These are phyloP conservation scores for Chiua virens DNA, from an alignment of 768 basidiomycete species.

Conservation along the genomic window DNA sequence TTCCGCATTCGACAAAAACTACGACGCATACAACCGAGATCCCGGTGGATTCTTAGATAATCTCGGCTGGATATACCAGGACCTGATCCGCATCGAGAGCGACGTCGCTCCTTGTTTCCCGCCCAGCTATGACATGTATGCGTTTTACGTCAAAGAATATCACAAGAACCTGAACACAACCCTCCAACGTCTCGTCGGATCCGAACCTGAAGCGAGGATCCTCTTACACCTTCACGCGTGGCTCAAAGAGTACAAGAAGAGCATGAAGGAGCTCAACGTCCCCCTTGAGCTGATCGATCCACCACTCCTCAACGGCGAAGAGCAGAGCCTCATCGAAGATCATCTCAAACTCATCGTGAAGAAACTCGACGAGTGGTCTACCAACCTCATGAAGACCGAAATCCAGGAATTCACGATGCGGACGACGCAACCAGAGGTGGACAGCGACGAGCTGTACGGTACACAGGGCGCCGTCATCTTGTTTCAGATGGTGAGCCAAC, in stretches of 20 bases:
- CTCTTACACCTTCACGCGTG: slow-evolving; percentile 86
- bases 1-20: slow-evolving; percentile 66
- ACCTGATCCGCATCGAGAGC: slow-evolving; percentile 88
- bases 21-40: too few relatives aligned
- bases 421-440: slow-evolving; percentile 83
- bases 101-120: slow-evolving; percentile 93
- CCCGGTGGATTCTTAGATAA: too few relatives aligned
- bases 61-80: slow-evolving; percentile 91
- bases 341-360: slow-evolving; percentile 90
- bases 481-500: slow-evolving; percentile 98
- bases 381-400: slow-evolving; percentile 92
- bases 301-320: slow-evolving; percentile 91
- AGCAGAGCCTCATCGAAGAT: slow-evolving; percentile 90
- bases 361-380: too few relatives aligned
- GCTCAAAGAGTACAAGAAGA: slow-evolving; percentile 94
- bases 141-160: slow-evolving; percentile 81
- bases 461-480: slow-evolving; percentile 92
- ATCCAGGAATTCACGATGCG: slow-evolving; percentile 80
- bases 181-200: slow-evolving; percentile 65
- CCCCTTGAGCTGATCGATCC: slow-evolving; percentile 82
- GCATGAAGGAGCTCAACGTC: slow-evolving; percentile 92
- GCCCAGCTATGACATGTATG: slow-evolving; percentile 85
- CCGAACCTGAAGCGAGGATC: slow-evolving; percentile 84
- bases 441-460: slow-evolving; percentile 86
- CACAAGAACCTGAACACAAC: slow-evolving; percentile 81